Conservation (phyloP, 306 rosid species). For the Purshia tridentata region DNA sequence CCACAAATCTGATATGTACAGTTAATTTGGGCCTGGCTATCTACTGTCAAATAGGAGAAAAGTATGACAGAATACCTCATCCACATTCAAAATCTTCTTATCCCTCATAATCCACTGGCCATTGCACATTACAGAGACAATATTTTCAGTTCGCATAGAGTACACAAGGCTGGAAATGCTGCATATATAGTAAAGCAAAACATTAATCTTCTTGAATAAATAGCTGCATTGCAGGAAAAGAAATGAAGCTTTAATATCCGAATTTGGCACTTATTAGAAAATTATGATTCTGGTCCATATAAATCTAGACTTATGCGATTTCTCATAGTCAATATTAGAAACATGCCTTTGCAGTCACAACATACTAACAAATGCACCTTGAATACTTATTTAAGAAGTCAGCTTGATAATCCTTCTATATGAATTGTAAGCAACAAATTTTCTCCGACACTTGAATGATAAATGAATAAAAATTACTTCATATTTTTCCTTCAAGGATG, state of each 20-base stretch:
- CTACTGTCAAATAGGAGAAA: not conserved
- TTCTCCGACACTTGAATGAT: constrained; percentile 3
- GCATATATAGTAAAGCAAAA: constrained; percentile 31
- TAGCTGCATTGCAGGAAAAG: not conserved
- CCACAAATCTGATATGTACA: too few species aligned
- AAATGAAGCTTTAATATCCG: not conserved
- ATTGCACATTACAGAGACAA: constrained; percentile 78
- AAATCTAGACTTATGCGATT: not conserved
- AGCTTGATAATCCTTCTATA: not conserved
- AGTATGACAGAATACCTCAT: constrained; percentile 55
- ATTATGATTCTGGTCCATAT: not conserved
- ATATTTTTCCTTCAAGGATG: not conserved
- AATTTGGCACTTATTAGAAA: too few species aligned
- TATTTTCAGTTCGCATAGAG: constrained; percentile 78
- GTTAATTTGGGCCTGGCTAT: not conserved
- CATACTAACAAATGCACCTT: not conserved
- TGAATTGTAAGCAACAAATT: not conserved
- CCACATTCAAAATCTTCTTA: constrained; percentile 61
- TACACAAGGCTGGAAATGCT: constrained; percentile 84
- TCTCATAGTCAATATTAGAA: not conserved
- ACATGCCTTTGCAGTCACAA: not conserved
- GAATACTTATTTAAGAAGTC: not conserved
- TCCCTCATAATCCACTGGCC: constrained; percentile 87
- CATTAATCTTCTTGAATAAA: constrained; percentile 14
- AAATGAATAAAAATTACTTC: constrained; percentile 8